phyloP scores from a whole-genome alignment of 1,139 yeast genomes.

The Geotrichum cucujoidarum region DNA sequence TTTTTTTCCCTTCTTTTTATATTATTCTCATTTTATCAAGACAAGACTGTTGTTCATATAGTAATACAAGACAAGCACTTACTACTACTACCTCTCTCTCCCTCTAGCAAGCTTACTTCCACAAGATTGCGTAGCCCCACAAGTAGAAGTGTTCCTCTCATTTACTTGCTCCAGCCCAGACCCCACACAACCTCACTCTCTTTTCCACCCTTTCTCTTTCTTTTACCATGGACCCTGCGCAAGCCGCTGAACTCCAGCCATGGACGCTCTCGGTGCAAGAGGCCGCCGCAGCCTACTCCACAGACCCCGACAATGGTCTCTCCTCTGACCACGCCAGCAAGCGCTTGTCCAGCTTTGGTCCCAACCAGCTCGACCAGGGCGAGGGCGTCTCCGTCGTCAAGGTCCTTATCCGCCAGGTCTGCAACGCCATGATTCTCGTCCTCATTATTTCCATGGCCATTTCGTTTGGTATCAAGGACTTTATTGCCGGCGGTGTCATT shows the following conservation, averaged over 20 bases:
- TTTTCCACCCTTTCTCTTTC: too few relatives aligned
- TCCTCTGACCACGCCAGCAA: conserved; percentile 38
- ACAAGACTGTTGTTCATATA: too few relatives aligned
- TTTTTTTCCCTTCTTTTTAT: neutral
- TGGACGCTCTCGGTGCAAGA: conserved; percentile 26
- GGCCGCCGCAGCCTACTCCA: conserved; percentile 32
- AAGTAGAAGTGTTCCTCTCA: too few relatives aligned
- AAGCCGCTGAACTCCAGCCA: too few relatives aligned
- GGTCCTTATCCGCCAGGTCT: conserved; percentile 63
- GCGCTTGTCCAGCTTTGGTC: conserved; percentile 45
- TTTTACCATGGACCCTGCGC: too few relatives aligned
- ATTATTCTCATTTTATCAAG: neutral
- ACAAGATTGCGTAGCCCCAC: too few relatives aligned
- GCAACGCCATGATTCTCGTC: conserved; percentile 78
- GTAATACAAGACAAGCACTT: neutral
- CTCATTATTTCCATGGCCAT: conserved; percentile 69
- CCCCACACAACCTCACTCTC: too few relatives aligned
- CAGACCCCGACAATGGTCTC: conserved; percentile 49
- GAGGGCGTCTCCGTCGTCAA: conserved; percentile 51
- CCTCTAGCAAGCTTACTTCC: too few relatives aligned
- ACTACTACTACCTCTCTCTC: neutral
- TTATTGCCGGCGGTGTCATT: conserved; percentile 82
- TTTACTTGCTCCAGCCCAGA: too few relatives aligned
- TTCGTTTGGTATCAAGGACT: conserved; percentile 68
- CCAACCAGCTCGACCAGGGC: conserved; percentile 59